Evolutionary conservation across 1,139 yeast genomes (phyloP), one percentile per base, ranked within the genome.

Genomic region (Barnettozyma hawaiiensis): DNA sequence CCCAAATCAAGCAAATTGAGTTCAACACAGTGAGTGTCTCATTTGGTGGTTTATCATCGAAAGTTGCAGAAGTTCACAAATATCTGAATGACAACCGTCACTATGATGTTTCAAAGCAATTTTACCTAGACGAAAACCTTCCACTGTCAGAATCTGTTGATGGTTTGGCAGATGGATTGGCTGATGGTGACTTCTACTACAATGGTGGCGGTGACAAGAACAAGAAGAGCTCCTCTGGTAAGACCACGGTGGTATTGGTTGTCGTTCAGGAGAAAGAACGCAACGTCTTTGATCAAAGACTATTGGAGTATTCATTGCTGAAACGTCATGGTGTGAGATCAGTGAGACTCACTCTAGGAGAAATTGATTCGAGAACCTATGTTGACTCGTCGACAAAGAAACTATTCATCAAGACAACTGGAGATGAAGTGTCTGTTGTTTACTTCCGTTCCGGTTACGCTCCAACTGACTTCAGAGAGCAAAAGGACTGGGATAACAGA

Each of bases 1-100:
- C 64, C 18, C 64, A 65, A 24, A 82, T 92, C 58, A 90, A 90
- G 59, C 98, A 94, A 63, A 90, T 92, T 42, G 99, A 92, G 61
- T 92, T 90, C 67, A 92, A 92, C 63, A 89, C 98, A 1, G 90
- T 92, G 3, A 84, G 96, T 55, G 96, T 92, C 2, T 89, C 97
- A 1, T 92, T 92, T 69, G 97, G 95, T 19, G 97, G 95, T 0
- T 70, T 92, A 43, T 83, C 96, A 1, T 64, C 87, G 12, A 84
- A 82, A 58, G 90, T 87, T 18, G 85, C 95, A 18, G 71, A 76
- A 54, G 67, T 86, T 47, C 98, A 92, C 62, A 65, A 72, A 29
- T 85, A 72, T 54, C 65, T 83, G 57, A 82, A 83, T 55, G 60
- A 65, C 7, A 59, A 69, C 10, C 89, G 87, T 5, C 62, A 62